Evolutionary conservation across 2,329 filamentous ascomycete species (phyloP), one percentile per base, ranked within the genome.

Genomic region (Verruconis gallopava): DNA sequence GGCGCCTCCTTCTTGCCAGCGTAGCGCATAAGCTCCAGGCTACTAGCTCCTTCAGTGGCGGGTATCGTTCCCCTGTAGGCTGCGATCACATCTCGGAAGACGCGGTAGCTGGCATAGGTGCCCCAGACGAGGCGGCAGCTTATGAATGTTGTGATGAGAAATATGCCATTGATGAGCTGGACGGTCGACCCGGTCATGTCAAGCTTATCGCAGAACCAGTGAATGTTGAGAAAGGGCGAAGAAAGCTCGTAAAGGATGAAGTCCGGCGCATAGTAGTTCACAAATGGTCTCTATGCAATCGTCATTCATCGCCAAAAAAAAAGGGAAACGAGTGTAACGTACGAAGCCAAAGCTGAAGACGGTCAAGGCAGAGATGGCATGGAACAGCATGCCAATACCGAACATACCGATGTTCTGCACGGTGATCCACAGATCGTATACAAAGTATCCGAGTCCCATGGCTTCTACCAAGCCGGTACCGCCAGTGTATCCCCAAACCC

Each of bases 141-240:
- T 32, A 32, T 14, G 35, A 47, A 47, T 12, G 40, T 40, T n/a
- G 33, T 32, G 40, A 89, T 73, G 14, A 47, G 44, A 30, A 36
- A 36, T 14, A 46, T 44, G 28, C 46, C 44, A 40, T 47, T 44
- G 44, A 44, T 39, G 13, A 39, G 71, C 63, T 91, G 85, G 19
- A 75, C 61, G 41, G 67, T 69, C 17, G 78, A 77, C 22, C 85
- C 85, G 0, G 85, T 91, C 69, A 85, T 77, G 53, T 77, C 72
- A 45, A 89, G 66, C 66, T 93, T 93, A 63, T 93, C 85, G 63
- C 82, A 84, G 66, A 91, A 91, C 84, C 84, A 93, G 67, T 93
- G 85, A 55, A 89, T 74, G 57, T 93, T 93, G 45, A 91, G 71
- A 61, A 91, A 88, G 6, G 84, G 83, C 4, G 80, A 82, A 20